Evolutionary conservation across 2,329 filamentous ascomycete genomes (phyloP).

Genomic region (Xylaria multiplex): DNA sequence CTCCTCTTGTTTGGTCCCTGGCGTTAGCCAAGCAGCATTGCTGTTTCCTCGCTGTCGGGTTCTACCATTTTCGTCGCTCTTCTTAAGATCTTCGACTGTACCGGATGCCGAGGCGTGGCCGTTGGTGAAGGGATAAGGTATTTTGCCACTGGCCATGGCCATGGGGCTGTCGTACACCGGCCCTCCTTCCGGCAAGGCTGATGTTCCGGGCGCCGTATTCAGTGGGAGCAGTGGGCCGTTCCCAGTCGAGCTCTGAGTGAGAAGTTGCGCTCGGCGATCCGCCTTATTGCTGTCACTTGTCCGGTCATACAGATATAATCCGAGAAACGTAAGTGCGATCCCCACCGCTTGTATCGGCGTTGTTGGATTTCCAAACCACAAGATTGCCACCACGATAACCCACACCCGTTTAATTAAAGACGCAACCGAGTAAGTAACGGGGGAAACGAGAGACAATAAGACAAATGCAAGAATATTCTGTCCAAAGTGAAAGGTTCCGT

Average conservation of each 20-base stretch:
- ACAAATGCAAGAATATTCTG: slow-evolving; percentile 97
- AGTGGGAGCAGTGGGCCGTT: slow-evolving; percentile 73
- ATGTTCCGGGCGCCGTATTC: slow-evolving; percentile 56
- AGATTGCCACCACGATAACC: slow-evolving; percentile 91
- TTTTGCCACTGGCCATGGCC: slow-evolving; percentile 45
- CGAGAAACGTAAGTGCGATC: slow-evolving; percentile 88
- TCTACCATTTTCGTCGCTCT: slow-evolving; percentile 61
- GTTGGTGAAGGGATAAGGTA: slow-evolving; percentile 57
- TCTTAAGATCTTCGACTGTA: slow-evolving; percentile 63
- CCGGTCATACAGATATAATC: slow-evolving; percentile 94
- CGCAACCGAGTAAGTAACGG: slow-evolving; percentile 96
- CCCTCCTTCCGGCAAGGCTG: slow-evolving; percentile 46
- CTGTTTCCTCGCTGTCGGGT: slow-evolving; percentile 56
- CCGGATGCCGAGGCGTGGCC: slow-evolving; percentile 53
- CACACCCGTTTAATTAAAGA: slow-evolving; percentile 97
- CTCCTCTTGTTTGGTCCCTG: slow-evolving; percentile 85
- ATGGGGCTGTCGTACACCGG: slow-evolving; percentile 54
- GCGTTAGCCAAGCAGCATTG: slow-evolving; percentile 72
- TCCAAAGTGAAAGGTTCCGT: slow-evolving; percentile 94
- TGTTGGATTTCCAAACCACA: slow-evolving; percentile 95
- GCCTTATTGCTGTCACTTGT: slow-evolving; percentile 89
- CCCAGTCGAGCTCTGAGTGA: slow-evolving; percentile 59
- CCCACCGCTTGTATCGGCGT: slow-evolving; percentile 84
- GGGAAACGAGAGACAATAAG: slow-evolving; percentile 89
- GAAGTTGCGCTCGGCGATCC: slow-evolving; percentile 80